These are phyloP conservation scores for Penicillium sp. DNA, from an alignment of 2,329 filamentous ascomycete genomes.

Conservation along the genomic window DNA sequence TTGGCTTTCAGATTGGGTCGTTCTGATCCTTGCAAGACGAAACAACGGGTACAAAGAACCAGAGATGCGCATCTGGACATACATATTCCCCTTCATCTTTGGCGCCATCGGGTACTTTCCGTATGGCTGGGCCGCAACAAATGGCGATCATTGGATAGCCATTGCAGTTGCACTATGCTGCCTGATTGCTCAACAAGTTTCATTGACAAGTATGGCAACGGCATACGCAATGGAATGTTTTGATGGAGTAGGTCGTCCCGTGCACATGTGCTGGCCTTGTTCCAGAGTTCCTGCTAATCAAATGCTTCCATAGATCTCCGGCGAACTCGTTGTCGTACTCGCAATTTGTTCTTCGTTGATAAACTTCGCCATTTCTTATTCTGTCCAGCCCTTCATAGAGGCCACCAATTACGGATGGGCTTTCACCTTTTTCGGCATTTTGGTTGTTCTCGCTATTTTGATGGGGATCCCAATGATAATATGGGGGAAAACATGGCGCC, in stretches of 20 bases:
- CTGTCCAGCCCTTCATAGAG: conserved; percentile 42
- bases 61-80: conserved; percentile 41
- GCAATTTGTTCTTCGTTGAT: conserved; percentile 36
- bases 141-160: conserved; percentile 35
- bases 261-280: too few relatives aligned
- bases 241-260: conserved; percentile 26
- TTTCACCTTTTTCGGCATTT: conserved; percentile 38
- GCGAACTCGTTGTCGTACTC: conserved; percentile 40
- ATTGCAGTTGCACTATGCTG: conserved; percentile 38
- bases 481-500: conserved; percentile 37
- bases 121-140: conserved; percentile 41
- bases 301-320: conserved; percentile 29
- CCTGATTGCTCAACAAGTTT: conserved; percentile 45
- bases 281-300: neutral
- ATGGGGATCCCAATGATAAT: conserved; percentile 31
- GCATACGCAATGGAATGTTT: conserved; percentile 47
- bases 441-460: conserved; percentile 26
- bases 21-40: conserved; percentile 33
- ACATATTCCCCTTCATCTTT: conserved; percentile 33
- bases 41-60: conserved; percentile 40
- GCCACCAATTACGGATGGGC: conserved; percentile 32
- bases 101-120: conserved; percentile 38
- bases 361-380: conserved; percentile 41
- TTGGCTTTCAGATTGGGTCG: conserved; percentile 32
- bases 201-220: conserved; percentile 40